These are phyloP conservation scores for Candida manassasensis DNA, from an alignment of 805 yeast genomes.

Conservation along the genomic window DNA sequence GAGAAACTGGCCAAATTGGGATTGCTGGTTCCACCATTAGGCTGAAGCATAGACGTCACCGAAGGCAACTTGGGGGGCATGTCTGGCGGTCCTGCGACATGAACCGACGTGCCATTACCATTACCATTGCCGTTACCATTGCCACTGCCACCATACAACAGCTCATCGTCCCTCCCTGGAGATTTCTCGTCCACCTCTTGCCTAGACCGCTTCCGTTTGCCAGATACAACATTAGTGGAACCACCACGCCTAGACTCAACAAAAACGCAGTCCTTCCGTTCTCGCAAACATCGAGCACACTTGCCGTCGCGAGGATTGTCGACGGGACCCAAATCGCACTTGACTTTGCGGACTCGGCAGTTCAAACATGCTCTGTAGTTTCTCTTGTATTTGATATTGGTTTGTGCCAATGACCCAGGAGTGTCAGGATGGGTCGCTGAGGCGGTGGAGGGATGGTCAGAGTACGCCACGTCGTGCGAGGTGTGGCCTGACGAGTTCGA, in stretches of 20 bases:
- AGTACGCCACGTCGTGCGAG: not conserved
- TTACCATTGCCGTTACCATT: too few relatives aligned
- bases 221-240: constrained; percentile 30
- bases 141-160: too few relatives aligned
- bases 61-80: constrained; percentile 5
- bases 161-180: too few relatives aligned
- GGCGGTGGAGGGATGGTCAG: not conserved
- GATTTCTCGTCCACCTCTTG: constrained; percentile 21
- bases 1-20: not conserved
- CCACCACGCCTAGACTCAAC: constrained; percentile 37
- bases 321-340: constrained; percentile 79
- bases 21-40: not conserved
- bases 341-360: constrained; percentile 79
- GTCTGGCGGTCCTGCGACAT: not conserved
- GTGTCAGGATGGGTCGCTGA: constrained; percentile 1
- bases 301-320: constrained; percentile 74
- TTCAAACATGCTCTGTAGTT: constrained; percentile 80
- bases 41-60: constrained; percentile 3
- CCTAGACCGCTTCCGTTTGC: constrained; percentile 46
- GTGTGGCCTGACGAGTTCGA: not conserved
- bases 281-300: constrained; percentile 80
- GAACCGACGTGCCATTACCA: too few relatives aligned
- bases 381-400: constrained; percentile 43
- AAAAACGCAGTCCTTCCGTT: constrained; percentile 75
- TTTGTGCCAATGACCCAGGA: not conserved